A percentile compares a stretch with the other conserved stretches of the same genome.
Conservation (phyloP, 2,329 filamentous ascomycete species). For the Claviceps africana region DNA sequence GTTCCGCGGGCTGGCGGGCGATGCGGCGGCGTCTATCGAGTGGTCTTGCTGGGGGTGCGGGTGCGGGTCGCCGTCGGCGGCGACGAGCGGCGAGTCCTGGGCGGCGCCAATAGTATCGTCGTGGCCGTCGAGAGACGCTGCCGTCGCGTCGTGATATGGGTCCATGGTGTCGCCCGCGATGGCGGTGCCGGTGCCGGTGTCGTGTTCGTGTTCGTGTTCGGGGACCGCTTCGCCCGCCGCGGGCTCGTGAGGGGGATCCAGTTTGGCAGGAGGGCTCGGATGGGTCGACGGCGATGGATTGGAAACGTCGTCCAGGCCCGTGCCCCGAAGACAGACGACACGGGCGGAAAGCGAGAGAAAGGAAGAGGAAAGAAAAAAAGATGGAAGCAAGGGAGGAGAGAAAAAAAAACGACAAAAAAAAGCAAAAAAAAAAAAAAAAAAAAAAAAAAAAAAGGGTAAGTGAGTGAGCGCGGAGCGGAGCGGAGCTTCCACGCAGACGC, state of each 20-base stretch:
- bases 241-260: slow-evolving; percentile 36
- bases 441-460: neutral
- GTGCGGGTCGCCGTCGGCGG: slow-evolving; percentile 22
- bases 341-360: neutral
- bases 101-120: slow-evolving; percentile 38
- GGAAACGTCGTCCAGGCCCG: neutral
- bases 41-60: slow-evolving; percentile 32
- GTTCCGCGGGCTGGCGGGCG: slow-evolving; percentile 25
- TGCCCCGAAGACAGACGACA: slow-evolving; percentile 1
- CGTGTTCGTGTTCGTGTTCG: slow-evolving; percentile 1
- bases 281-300: slow-evolving; percentile 4
- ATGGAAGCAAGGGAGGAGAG: no score
- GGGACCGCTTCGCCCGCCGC: slow-evolving; percentile 14
- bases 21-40: slow-evolving; percentile 34
- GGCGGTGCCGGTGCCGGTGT: slow-evolving; percentile 15
- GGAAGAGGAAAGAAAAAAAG: neutral
- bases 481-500: no score
- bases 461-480: no score
- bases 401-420: neutral
- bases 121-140: slow-evolving; percentile 17
- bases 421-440: neutral
- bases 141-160: neutral
- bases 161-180: slow-evolving; percentile 32
- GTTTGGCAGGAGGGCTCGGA: slow-evolving; percentile 18
- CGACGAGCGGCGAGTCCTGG: slow-evolving; percentile 31